Evolutionary conservation across 306 rosid genomes (phyloP).

Genomic region (Castanospermum australe): DNA sequence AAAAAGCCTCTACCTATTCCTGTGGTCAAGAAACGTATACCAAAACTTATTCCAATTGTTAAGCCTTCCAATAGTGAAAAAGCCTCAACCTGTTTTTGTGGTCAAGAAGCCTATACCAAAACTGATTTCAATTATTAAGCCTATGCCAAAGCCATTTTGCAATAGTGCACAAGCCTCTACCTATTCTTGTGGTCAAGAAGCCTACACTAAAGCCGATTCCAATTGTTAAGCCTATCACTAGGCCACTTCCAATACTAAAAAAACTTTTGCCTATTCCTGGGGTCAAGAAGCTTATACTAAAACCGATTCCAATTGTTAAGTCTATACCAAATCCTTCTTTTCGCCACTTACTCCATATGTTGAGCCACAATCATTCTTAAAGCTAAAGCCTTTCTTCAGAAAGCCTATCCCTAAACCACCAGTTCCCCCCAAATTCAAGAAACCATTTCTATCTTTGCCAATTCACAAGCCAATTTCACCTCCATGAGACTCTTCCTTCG

Average conservation of each 20-base stretch:
- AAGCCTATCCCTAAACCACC: conserved; percentile 24
- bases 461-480: conserved; percentile 18
- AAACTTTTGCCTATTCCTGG: conserved; percentile 6
- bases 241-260: no score
- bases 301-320: neutral
- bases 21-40: neutral
- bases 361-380: no score
- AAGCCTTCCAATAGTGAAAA: no score
- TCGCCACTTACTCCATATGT: no score
- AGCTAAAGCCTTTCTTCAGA: neutral
- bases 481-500: neutral
- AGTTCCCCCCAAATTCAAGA: neutral
- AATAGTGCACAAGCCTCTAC: neutral
- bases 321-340: no score
- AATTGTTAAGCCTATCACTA: neutral
- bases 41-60: neutral
- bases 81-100: neutral
- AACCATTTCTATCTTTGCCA: conserved; percentile 10
- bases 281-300: no score
- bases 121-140: neutral
- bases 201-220: neutral
- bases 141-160: neutral
- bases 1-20: conserved; percentile 9
- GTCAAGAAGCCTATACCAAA: neutral
- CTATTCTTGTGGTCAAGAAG: neutral